A percentile compares a stretch with the other conserved stretches of the same genome.
These are phyloP conservation scores for Avena sativa DNA, from an alignment of 176 grass and related monocot genomes.

Conservation along the genomic window DNA sequence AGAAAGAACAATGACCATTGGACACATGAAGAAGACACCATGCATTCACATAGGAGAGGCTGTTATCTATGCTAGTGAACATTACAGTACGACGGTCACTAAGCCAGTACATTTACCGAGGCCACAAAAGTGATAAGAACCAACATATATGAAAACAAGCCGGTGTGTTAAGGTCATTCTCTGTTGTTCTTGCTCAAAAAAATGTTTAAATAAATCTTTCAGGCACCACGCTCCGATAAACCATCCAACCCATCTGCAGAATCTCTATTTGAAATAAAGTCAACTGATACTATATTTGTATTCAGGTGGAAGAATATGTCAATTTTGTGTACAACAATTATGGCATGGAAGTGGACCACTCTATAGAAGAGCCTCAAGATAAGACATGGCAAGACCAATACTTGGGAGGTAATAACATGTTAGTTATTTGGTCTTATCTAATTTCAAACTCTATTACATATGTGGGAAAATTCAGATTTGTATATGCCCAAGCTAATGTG, in stretches of 20 bases:
- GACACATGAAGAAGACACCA: slow-evolving; percentile 2
- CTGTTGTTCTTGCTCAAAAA: too few species aligned
- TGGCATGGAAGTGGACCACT: neutral
- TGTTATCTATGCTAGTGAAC: too few species aligned
- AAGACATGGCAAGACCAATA: neutral
- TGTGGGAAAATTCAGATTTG: neutral
- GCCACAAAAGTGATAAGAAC: too few species aligned
- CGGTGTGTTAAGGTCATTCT: too few species aligned
- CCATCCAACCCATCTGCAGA: neutral
- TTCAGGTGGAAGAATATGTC: neutral
- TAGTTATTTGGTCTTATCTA: neutral
- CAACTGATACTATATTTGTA: neutral
- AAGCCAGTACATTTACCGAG: too few species aligned
- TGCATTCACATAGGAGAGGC: neutral
- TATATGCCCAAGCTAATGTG: neutral
- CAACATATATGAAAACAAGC: too few species aligned
- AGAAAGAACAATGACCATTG: slow-evolving; percentile 28
- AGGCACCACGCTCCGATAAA: neutral
- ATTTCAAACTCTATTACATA: neutral
- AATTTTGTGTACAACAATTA: too few species aligned
- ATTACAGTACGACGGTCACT: too few species aligned
- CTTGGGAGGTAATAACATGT: neutral
- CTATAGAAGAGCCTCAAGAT: neutral
- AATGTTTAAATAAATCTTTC: neutral
- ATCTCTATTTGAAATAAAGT: neutral